Percentiles rank a stretch among this genome's conserved stretches.
Conservation (phyloP, 164 flowering plant species). For the Magnolia changhungtana region DNA sequence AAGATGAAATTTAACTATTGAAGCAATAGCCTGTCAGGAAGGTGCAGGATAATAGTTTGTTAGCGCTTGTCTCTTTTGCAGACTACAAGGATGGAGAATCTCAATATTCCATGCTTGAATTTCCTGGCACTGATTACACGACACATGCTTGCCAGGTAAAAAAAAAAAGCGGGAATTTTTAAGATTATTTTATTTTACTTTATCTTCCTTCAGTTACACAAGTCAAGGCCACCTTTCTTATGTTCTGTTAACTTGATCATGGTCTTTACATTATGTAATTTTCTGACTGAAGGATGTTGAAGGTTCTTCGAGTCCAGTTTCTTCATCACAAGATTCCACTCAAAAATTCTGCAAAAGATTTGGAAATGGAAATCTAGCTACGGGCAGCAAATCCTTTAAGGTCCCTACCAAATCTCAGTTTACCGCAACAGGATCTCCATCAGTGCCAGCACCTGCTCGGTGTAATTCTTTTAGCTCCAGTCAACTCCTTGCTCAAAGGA, state of each 20-base stretch:
- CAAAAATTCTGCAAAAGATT: slow-evolving; percentile 17
- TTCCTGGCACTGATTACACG: slow-evolving; percentile 61
- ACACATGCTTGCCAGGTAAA: slow-evolving; percentile 50
- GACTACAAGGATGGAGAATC: slow-evolving; percentile 62
- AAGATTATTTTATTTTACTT: background rate
- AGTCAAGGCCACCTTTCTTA: background rate
- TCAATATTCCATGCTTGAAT: slow-evolving; percentile 56
- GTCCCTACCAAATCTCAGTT: slow-evolving; percentile 28
- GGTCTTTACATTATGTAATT: background rate
- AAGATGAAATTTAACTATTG: background rate
- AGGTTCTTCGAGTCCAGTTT: slow-evolving; percentile 20
- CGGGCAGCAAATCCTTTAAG: slow-evolving; percentile 11
- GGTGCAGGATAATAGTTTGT: background rate
- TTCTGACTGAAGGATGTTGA: slow-evolving; percentile 32
- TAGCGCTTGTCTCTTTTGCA: slow-evolving; percentile 20
- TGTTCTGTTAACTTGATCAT: background rate
- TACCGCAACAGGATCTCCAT: background rate
- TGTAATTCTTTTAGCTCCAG: slow-evolving; percentile 42
- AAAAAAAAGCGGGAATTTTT: background rate
- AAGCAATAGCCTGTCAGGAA: background rate
- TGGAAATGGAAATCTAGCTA: slow-evolving; percentile 31
- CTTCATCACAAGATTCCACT: slow-evolving; percentile 21
- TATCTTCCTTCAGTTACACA: background rate
- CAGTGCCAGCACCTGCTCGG: slow-evolving; percentile 22
- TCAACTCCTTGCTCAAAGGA: slow-evolving; percentile 66